Percentiles rank a stretch among this genome's conserved stretches.
Evolutionary conservation across 306 rosid genomes (phyloP).

Genomic region (Citrullus mucosospermus): DNA sequence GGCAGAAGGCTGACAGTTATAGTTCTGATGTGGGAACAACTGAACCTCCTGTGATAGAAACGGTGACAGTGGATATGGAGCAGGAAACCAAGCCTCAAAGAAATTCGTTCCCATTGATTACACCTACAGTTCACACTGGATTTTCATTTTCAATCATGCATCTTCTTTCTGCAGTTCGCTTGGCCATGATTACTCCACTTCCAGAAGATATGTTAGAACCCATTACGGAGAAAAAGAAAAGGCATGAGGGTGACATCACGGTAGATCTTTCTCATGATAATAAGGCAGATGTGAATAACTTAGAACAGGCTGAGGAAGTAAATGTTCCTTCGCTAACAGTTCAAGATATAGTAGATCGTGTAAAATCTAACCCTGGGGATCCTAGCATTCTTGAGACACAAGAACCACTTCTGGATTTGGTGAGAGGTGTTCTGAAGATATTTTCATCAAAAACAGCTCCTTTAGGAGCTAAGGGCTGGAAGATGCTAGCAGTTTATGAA

Average conservation of each 20-base stretch:
- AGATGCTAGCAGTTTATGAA: slow-evolving; percentile 64
- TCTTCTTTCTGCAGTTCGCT: slow-evolving; percentile 93
- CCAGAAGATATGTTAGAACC: slow-evolving; percentile 51
- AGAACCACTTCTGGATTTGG: slow-evolving; percentile 95
- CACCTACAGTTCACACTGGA: slow-evolving; percentile 86
- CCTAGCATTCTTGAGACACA: slow-evolving; percentile 94
- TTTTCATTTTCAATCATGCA: slow-evolving; percentile 89
- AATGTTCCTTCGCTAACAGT: slow-evolving; percentile 48
- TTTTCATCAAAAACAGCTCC: slow-evolving; percentile 97
- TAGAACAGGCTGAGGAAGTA: slow-evolving; percentile 36
- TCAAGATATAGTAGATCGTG: slow-evolving; percentile 78
- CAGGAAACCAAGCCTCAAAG: slow-evolving; percentile 77
- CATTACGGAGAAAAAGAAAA: slow-evolving; percentile 31
- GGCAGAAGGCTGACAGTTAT: slow-evolving; percentile 39
- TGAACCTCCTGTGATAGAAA: slow-evolving; percentile 38
- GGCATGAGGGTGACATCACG: slow-evolving; percentile 27
- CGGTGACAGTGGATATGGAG: slow-evolving; percentile 47
- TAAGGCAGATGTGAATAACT: slow-evolving; percentile 17
- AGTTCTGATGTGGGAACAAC: slow-evolving; percentile 50
- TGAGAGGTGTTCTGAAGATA: slow-evolving; percentile 92
- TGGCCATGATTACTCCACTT: slow-evolving; percentile 67
- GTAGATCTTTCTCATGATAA: slow-evolving; percentile 32
- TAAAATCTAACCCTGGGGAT: slow-evolving; percentile 88
- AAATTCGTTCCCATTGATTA: slow-evolving; percentile 62
- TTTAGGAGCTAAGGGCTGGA: slow-evolving; percentile 95